These are phyloP conservation scores for Teratosphaeria gauchensis DNA, from an alignment of 2,329 filamentous ascomycete species.

Conservation along the genomic window DNA sequence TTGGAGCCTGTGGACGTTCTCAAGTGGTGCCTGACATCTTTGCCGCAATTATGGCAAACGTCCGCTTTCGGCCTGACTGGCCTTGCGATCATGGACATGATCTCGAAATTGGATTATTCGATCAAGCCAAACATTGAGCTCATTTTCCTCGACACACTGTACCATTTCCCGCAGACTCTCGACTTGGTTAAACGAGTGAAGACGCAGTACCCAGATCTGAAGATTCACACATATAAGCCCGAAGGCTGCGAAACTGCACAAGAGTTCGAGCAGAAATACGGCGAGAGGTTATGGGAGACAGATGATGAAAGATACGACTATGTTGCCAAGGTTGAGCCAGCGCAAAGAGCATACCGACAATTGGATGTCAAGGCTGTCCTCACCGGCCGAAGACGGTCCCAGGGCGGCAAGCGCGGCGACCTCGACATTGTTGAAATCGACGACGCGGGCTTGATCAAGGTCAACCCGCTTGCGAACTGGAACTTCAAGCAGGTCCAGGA, in stretches of 20 bases:
- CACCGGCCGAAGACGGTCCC: constrained; percentile 81
- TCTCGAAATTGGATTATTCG: constrained; percentile 60
- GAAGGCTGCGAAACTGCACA: constrained; percentile 59
- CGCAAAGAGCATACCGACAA: constrained; percentile 79
- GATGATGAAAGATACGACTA: constrained; percentile 91
- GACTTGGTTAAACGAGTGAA: constrained; percentile 56
- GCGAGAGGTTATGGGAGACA: constrained; percentile 71
- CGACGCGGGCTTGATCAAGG: constrained; percentile 84
- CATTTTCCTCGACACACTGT: constrained; percentile 46
- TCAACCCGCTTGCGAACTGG: constrained; percentile 96
- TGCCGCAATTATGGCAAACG: constrained; percentile 62
- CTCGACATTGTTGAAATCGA: constrained; percentile 90
- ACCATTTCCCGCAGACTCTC: constrained; percentile 44
- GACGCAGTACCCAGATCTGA: constrained; percentile 65
- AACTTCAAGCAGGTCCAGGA: constrained; percentile 77
- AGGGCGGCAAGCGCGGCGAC: constrained; percentile 84
- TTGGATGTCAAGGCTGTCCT: constrained; percentile 82
- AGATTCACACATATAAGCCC: constrained; percentile 84
- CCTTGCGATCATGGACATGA: constrained; percentile 51
- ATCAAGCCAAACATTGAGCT: constrained; percentile 45
- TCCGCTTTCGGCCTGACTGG: constrained; percentile 44
- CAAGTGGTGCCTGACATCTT: constrained; percentile 80
- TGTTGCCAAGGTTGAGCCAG: constrained; percentile 94
- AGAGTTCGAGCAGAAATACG: constrained; percentile 76
- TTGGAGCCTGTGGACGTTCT: constrained; percentile 86